phyloP scores from a whole-genome alignment of 306 rosid genomes.

The Vigna unguiculata region DNA sequence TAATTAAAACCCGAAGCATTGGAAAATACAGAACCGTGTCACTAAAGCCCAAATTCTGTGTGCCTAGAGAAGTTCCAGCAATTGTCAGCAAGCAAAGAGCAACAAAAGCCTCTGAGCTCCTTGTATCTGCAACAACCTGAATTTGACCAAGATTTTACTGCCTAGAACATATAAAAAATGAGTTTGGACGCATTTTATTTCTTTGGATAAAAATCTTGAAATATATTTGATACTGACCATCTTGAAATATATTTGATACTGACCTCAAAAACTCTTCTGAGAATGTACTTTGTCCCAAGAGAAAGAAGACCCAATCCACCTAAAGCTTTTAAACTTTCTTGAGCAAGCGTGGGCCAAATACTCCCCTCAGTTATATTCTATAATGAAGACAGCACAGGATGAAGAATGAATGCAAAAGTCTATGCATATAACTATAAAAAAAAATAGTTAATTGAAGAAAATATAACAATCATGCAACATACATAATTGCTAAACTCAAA shows the following conservation, averaged over 20 bases:
- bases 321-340: conserved; percentile 97
- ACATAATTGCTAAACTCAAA: conserved; percentile 21
- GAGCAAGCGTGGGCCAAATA: conserved; percentile 93
- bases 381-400: conserved; percentile 43
- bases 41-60: conserved; percentile 98
- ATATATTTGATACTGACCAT: conserved; percentile 55
- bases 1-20: conserved; percentile 33
- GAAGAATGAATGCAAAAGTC: conserved; percentile 38
- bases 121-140: conserved; percentile 98
- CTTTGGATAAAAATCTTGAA: conserved; percentile 32
- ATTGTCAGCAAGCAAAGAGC: conserved; percentile 96
- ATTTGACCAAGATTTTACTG: conserved; percentile 52
- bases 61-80: conserved; percentile 92
- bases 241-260: conserved; percentile 33
- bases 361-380: conserved; percentile 82
- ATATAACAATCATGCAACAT: conserved; percentile 19
- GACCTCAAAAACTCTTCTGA: conserved; percentile 97
- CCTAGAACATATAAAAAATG: conserved; percentile 38
- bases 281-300: conserved; percentile 89
- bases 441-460: conserved; percentile 23
- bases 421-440: conserved; percentile 17
- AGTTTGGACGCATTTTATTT: conserved; percentile 19
- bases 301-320: conserved; percentile 96
- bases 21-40: conserved; percentile 75
- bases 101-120: conserved; percentile 99